A percentile compares a stretch with the other conserved stretches of the same genome.
Conservation (phyloP, 495 filamentous ascomycete genomes). For the Baudoinia panamericana region DNA sequence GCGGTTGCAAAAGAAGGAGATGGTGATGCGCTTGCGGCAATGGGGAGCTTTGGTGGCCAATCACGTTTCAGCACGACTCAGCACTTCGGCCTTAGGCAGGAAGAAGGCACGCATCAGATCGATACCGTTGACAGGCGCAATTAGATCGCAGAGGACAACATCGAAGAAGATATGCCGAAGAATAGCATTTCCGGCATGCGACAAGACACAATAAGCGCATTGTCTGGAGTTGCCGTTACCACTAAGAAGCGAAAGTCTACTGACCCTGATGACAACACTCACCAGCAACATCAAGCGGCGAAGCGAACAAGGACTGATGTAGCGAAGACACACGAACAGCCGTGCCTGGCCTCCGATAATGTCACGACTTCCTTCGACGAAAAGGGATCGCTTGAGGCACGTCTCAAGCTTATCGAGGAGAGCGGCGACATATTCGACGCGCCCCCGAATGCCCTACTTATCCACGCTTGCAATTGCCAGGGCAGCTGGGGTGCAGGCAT, state of each 20-base stretch:
- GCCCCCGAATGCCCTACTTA: conserved; percentile 24
- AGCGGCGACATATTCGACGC: conserved; percentile 30
- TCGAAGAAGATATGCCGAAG: no score
- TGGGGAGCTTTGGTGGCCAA: no score
- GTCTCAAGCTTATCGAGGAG: conserved; percentile 14
- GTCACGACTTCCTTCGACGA: not conserved
- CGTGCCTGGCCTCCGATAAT: not conserved
- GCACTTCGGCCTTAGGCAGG: no score
- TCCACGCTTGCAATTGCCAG: conserved; percentile 33
- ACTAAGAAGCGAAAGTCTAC: conserved; percentile 1
- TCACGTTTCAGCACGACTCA: no score
- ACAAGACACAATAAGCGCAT: no score
- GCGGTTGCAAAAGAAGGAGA: no score
- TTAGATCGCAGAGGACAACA: no score
- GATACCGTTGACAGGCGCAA: no score
- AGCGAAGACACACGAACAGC: not conserved
- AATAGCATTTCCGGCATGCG: no score
- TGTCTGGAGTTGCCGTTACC: no score
- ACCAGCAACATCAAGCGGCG: not conserved
- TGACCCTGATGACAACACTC: not conserved
- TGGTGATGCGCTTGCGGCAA: no score
- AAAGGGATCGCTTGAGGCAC: not conserved
- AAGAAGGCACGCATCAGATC: no score
- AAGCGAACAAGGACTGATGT: not conserved
- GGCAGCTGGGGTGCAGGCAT: conserved; percentile 29